These are phyloP conservation scores for Exsudoporus frostii DNA, from an alignment of 768 basidiomycete species.

Conservation along the genomic window DNA sequence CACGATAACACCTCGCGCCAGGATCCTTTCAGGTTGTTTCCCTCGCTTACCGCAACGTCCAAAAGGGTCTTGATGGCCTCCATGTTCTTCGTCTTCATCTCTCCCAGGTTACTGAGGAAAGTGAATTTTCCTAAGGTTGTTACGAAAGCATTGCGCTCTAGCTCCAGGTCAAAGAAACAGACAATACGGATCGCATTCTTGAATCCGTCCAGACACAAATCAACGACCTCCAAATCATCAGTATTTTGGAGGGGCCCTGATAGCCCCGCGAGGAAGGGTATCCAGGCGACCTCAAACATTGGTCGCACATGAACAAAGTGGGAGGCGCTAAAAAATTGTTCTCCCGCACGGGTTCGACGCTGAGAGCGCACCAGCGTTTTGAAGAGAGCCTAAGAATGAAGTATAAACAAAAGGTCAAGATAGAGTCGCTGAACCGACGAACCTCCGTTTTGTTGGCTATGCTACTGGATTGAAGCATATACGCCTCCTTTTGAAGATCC, in stretches of 20 bases:
- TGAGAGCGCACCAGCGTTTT: slow-evolving; percentile 89
- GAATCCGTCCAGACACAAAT: slow-evolving; percentile 92
- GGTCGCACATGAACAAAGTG: slow-evolving; percentile 95
- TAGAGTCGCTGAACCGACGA: slow-evolving; percentile 7
- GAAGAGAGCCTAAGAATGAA: slow-evolving; percentile 71
- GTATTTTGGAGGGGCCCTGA: slow-evolving; percentile 94
- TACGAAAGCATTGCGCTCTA: slow-evolving; percentile 98
- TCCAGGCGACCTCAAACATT: slow-evolving; percentile 99
- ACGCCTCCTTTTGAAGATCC: slow-evolving; percentile 94
- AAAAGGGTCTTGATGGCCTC: slow-evolving; percentile 95
- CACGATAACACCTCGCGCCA: slow-evolving; percentile 97
- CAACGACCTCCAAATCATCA: slow-evolving; percentile 89
- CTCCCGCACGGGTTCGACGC: slow-evolving; percentile 71
- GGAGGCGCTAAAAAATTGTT: slow-evolving; percentile 95
- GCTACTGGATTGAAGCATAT: slow-evolving; percentile 90
- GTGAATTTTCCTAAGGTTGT: slow-evolving; percentile 96
- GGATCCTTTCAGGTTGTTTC: slow-evolving; percentile 90
- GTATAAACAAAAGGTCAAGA: not conserved
- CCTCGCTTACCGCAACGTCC: slow-evolving; percentile 94
- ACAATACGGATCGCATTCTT: slow-evolving; percentile 95
- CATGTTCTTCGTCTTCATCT: slow-evolving; percentile 99
- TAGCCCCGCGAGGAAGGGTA: slow-evolving; percentile 92
- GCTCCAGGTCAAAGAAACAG: slow-evolving; percentile 94
- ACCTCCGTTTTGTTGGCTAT: slow-evolving; percentile 98
- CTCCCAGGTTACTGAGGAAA: slow-evolving; percentile 94